These are phyloP conservation scores for Hygrophorus russula DNA, from an alignment of 768 basidiomycete species.

Conservation along the genomic window DNA sequence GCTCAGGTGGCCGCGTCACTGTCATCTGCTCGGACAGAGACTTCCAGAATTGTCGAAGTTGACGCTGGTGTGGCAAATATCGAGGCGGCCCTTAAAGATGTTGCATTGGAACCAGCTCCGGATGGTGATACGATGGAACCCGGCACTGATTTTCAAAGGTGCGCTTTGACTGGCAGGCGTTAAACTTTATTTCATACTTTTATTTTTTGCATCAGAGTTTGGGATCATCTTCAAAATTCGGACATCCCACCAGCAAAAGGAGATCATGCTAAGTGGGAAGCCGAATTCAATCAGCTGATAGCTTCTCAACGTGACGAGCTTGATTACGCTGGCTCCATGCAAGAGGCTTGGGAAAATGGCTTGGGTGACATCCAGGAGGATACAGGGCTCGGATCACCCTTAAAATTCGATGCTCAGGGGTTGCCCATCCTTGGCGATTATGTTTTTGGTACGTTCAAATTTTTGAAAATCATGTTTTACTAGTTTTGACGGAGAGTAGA, in stretches of 20 bases:
- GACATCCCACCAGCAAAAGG: constrained; percentile 44
- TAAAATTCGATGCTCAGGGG: constrained; percentile 61
- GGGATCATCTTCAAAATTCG: constrained; percentile 50
- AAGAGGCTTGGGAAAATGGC: constrained; percentile 51
- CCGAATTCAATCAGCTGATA: constrained; percentile 75
- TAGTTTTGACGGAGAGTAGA: constrained; percentile 31
- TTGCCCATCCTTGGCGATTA: constrained; percentile 66
- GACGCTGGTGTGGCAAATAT: constrained; percentile 27
- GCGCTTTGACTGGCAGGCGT: constrained; percentile 11
- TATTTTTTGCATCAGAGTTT: constrained; percentile 31
- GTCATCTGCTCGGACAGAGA: constrained; percentile 26
- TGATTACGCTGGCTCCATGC: constrained; percentile 53
- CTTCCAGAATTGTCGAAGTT: constrained; percentile 44
- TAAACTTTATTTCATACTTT: constrained; percentile 4
- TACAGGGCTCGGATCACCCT: constrained; percentile 16
- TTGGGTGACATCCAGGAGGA: constrained; percentile 31
- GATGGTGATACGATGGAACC: constrained; percentile 14
- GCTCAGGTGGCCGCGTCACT: constrained; percentile 51
- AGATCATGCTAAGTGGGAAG: constrained; percentile 73
- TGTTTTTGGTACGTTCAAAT: constrained; percentile 54
- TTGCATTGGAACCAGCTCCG: constrained; percentile 21
- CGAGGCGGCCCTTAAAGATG: constrained; percentile 25
- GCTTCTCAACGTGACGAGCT: constrained; percentile 51
- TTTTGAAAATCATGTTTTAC: not conserved
- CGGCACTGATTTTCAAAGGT: constrained; percentile 45